These are phyloP conservation scores for Lippia alba DNA, from an alignment of 305 asterid species.

Conservation along the genomic window DNA sequence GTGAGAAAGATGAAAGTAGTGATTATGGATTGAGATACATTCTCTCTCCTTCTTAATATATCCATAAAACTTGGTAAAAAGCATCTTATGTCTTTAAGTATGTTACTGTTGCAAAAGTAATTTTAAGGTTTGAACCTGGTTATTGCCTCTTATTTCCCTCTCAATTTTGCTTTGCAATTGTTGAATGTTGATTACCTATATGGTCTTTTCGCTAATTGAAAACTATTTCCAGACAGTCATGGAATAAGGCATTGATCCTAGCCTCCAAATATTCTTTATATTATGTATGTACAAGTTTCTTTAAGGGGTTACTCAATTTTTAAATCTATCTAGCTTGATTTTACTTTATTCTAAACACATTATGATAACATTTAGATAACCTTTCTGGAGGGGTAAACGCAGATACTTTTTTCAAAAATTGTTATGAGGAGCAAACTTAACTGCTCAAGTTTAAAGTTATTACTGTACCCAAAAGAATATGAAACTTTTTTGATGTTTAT, in stretches of 20 bases:
- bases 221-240: not conserved
- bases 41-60: not conserved
- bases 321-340: not conserved
- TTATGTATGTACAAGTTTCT: conserved; percentile 10
- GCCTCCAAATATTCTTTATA: not conserved
- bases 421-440: conserved; percentile 13
- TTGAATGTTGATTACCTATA: conserved; percentile 11
- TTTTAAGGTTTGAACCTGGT: not conserved
- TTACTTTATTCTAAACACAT: not conserved
- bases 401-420: not conserved
- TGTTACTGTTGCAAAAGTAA: not conserved
- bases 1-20: not conserved
- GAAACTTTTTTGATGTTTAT: conserved; percentile 4
- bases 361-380: conserved; percentile 4
- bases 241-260: not conserved
- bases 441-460: not conserved
- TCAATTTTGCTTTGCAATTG: not conserved
- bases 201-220: not conserved
- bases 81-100: not conserved
- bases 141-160: conserved; percentile 1
- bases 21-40: not conserved
- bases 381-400: conserved; percentile 6
- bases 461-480: not conserved
- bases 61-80: not conserved
- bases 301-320: conserved; percentile 8